Base-by-base conservation (phyloP, 192 early-diverging fungal genomes). In the Linnemannia hyalina region DNA sequence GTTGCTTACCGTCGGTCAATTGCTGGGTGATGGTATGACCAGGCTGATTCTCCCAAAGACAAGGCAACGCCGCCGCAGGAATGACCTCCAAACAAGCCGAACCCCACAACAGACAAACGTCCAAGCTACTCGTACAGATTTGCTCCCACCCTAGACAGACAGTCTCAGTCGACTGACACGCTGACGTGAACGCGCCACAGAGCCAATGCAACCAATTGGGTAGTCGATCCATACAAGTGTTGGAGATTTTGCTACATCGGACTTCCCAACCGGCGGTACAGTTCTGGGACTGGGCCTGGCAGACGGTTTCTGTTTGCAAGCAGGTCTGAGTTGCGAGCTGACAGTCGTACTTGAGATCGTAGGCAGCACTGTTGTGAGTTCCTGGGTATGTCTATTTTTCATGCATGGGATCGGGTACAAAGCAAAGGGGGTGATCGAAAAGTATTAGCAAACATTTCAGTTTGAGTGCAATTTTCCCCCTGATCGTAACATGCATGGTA, bases 11-110 rank as follows among this genome's bases (percentile, higher is more conserved):
- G 73, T 88, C 89, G 0, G 54, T 40, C 6, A 89, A 65, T 68
- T 89, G 89, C 32, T 80, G 86, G 23, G 68, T 6, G 35, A 89
- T 74, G 29, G 76, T 40, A 55, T 88, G 80, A 23, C 68, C 80
- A 29, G 82, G 79, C 68, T 89, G 86, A 68, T 89, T 89, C 36
- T 89, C 86, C 85, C 85, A 89, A 7, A 89, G 73, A 52, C 89
- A 89, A 4, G n/a, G 41, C 10, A 89, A 23, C 10, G 79, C 65
- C 84, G 81, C 80, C 13, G 77, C 68, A 3, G 88, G 88, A 23
- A 87, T 40, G 1, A 80, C 63, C 41, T 70, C 76, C 54, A 65
- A 22, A 42, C 89, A 89, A 38, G 82, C 77, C 13, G 77, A 74
- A 0, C 82, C 80, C 80, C 80, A 88, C 22, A 88, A 29, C 6